Conservation (phyloP, 208 protist genomes). For the Novymonas esmeraldas region DNA sequence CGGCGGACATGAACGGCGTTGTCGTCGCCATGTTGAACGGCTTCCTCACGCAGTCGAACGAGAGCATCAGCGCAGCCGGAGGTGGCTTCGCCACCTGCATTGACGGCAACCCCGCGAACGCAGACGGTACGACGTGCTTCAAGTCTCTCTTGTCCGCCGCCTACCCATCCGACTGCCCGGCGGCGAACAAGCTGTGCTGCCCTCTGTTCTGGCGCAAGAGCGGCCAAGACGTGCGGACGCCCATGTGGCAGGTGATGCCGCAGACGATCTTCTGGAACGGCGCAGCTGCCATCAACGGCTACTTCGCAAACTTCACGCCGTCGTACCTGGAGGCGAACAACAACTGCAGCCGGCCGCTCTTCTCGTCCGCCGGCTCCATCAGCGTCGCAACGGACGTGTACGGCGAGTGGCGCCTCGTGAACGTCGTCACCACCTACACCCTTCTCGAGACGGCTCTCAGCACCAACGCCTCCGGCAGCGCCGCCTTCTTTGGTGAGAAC, state of each 20-base stretch:
- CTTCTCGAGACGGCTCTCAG: constrained; percentile 24
- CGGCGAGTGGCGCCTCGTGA: constrained; percentile 37
- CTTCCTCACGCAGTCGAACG: neutral
- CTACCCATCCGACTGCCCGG: constrained; percentile 21
- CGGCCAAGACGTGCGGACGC: constrained; percentile 3
- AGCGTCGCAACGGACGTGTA: constrained; percentile 26
- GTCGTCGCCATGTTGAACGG: constrained; percentile 12
- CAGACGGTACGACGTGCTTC: constrained; percentile 11
- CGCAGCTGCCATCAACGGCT: constrained; percentile 26
- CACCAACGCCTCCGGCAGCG: neutral
- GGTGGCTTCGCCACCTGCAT: constrained; percentile 21
- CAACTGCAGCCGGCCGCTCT: constrained; percentile 28
- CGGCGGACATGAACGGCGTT: constrained; percentile 13
- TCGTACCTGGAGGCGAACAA: constrained; percentile 19
- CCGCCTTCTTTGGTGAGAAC: constrained; percentile 8
- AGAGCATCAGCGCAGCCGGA: constrained; percentile 4
- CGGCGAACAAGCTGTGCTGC: constrained; percentile 29
- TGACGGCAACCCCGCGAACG: neutral
- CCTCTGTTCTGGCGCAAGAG: constrained; percentile 26
- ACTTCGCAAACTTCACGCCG: constrained; percentile 28
- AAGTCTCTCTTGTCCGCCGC: constrained; percentile 25
- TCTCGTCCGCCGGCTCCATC: constrained; percentile 1
- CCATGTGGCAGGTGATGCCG: constrained; percentile 17
- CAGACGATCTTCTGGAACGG: constrained; percentile 39
- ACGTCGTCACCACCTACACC: constrained; percentile 13